These are phyloP conservation scores for Lyophyllum shimeji DNA, from an alignment of 768 basidiomycete species.

Conservation along the genomic window DNA sequence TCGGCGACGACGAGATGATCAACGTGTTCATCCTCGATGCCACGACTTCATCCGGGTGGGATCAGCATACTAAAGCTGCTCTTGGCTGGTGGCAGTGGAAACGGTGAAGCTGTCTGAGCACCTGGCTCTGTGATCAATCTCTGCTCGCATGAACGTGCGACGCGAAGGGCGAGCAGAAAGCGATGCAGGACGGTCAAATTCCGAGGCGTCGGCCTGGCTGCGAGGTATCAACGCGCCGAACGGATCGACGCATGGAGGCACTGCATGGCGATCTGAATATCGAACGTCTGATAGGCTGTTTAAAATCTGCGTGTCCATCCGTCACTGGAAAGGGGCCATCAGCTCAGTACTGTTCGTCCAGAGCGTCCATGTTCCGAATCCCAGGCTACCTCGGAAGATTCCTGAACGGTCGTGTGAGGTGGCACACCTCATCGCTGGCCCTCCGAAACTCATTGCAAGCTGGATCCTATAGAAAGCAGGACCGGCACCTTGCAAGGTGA, in stretches of 20 bases:
- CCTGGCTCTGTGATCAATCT: too few relatives aligned
- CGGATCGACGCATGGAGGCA: not conserved
- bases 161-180: too few relatives aligned
- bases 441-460: too few relatives aligned
- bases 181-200: not conserved
- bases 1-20: not conserved
- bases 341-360: too few relatives aligned
- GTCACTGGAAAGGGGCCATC: not conserved
- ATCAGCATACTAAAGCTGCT: not conserved
- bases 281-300: not conserved
- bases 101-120: too few relatives aligned
- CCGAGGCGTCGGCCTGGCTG: not conserved
- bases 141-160: too few relatives aligned
- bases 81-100: not conserved
- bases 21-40: not conserved
- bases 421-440: too few relatives aligned
- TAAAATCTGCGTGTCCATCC: not conserved
- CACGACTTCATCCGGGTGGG: not conserved
- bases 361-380: too few relatives aligned
- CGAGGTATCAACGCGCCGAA: not conserved
- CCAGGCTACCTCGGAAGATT: too few relatives aligned
- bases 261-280: not conserved
- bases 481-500: too few relatives aligned
- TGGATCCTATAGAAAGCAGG: too few relatives aligned
- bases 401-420: too few relatives aligned